Evolutionary conservation across 805 yeast species (phyloP).

Genomic region (Candida manassasensis): DNA sequence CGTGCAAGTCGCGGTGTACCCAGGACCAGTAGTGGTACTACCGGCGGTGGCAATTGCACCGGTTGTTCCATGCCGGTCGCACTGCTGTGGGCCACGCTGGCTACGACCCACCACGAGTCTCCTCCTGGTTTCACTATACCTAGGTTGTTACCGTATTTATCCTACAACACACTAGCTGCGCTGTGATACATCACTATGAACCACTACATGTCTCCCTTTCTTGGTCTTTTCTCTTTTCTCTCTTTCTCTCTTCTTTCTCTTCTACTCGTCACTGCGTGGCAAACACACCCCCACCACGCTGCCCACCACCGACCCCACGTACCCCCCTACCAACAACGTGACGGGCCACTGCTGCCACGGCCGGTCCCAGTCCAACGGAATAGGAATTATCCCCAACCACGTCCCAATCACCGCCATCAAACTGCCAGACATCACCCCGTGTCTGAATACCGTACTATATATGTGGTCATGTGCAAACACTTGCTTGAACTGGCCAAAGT

Average conservation of each 20-base stretch:
- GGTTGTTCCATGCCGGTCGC: too few species aligned
- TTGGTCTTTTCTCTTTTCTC: neutral
- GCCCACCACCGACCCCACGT: conserved; percentile 68
- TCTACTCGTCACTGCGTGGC: neutral
- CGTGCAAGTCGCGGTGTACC: too few species aligned
- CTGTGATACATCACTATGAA: too few species aligned
- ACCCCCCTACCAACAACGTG: conserved; percentile 76
- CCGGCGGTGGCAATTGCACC: too few species aligned
- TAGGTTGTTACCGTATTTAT: too few species aligned
- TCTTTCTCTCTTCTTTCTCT: neutral
- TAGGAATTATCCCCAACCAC: conserved; percentile 91
- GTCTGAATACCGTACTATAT: conserved; percentile 17
- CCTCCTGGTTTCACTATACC: too few species aligned
- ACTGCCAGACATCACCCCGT: conserved; percentile 24
- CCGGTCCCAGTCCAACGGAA: conserved; percentile 97
- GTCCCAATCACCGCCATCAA: conserved; percentile 52
- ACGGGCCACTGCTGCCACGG: conserved; percentile 97
- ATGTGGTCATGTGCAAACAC: conserved; percentile 19
- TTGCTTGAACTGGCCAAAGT: conserved; percentile 32
- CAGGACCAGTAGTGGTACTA: too few species aligned
- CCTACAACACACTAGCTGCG: too few species aligned
- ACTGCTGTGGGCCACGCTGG: too few species aligned
- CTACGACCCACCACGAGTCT: too few species aligned
- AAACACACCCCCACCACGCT: conserved; percentile 19
- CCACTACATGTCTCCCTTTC: neutral